Evolutionary conservation across 2,329 filamentous ascomycete genomes (phyloP), one percentile per base, ranked within the genome.

Genomic region (Hypoxylon sp.): DNA sequence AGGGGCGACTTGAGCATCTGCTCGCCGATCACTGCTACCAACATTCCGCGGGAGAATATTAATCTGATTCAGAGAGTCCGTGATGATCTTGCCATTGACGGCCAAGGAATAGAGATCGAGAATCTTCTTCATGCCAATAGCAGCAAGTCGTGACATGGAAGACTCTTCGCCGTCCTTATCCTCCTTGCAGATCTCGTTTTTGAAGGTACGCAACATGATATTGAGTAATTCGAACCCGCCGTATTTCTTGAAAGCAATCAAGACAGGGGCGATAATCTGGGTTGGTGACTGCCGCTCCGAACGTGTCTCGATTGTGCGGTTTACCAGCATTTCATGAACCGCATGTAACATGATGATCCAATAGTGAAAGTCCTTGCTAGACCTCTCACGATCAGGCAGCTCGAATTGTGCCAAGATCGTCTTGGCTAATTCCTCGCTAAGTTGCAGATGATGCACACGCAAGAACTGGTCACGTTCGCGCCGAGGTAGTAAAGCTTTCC

Each of bases 241-340:
- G 52, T 90, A 87, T 66, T 93, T 90, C 78, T 94, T 95, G 83
- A 99, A 98, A 0, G 94, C 92, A 61, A 94, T 87, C 24, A 99
- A 85, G 37, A 98, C 90, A 29, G 96, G 87, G 47, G 94, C 92
- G 59, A 91, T 87, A 13, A 90, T 84, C 69, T 89, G 87, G 8
- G 82, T 75, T 5, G 78, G 84, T 70, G 81, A 82, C 71, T 80
- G 86, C 70, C 83, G 88, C 75, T 75, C 85, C 74, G 81, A 82
- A 63, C 81, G 84, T 67, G 76, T 64, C 33, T 74, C 69, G 50
- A 70, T 76, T 76, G 80, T 81, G 80, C 87, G 86, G 75, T 97
- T 94, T 68, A 96, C 88, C 67, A 97, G 82, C 79, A 97, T 88
- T 76, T 94, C 91, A 42, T 92, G 90, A 60, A 97, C 84, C 0